Conservation (phyloP, 768 basidiomycete genomes). For the Suillus spraguei region DNA sequence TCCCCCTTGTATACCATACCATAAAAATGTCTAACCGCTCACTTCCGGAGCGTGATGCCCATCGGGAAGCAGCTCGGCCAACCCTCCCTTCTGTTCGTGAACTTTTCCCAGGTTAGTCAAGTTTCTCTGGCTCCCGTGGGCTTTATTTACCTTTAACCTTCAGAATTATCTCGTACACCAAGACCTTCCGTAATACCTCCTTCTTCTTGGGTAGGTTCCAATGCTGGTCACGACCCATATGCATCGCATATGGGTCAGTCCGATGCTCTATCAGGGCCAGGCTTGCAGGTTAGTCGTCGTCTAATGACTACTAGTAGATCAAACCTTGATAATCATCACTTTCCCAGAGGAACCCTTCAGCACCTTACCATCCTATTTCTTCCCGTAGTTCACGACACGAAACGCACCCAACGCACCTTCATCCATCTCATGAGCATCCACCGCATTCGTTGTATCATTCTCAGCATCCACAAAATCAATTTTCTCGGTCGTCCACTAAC, state of each 20-base stretch:
- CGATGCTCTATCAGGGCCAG: slow-evolving; percentile 30
- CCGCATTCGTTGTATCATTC: slow-evolving; percentile 24
- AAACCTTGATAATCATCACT: slow-evolving; percentile 12
- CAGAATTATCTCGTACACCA: slow-evolving; percentile 47
- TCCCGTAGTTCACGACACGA: slow-evolving; percentile 30
- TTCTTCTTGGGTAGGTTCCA: slow-evolving; percentile 48
- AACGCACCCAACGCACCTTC: slow-evolving; percentile 21
- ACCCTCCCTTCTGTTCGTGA: slow-evolving; percentile 74
- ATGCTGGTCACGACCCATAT: slow-evolving; percentile 29
- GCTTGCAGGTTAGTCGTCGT: slow-evolving; percentile 29
- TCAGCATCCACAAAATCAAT: slow-evolving; percentile 14
- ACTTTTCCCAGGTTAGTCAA: slow-evolving; percentile 58
- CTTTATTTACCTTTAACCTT: slow-evolving; percentile 12
- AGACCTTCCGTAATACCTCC: slow-evolving; percentile 40
- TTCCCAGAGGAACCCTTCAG: slow-evolving; percentile 25
- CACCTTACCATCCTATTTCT: slow-evolving; percentile 22
- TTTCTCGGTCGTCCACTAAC: slow-evolving; percentile 30
- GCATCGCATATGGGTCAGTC: slow-evolving; percentile 26
- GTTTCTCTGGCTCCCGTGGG: not conserved
- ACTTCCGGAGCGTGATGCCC: slow-evolving; percentile 26
- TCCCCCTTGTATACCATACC: slow-evolving; percentile 24
- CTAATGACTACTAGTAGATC: not conserved
- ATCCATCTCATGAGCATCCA: slow-evolving; percentile 24
- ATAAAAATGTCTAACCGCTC: slow-evolving; percentile 33
- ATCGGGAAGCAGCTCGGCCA: slow-evolving; percentile 43